A percentile compares a stretch with the other conserved stretches of the same genome.
Conservation (phyloP, 805 yeast species). For the Nakazawaea holstii region DNA sequence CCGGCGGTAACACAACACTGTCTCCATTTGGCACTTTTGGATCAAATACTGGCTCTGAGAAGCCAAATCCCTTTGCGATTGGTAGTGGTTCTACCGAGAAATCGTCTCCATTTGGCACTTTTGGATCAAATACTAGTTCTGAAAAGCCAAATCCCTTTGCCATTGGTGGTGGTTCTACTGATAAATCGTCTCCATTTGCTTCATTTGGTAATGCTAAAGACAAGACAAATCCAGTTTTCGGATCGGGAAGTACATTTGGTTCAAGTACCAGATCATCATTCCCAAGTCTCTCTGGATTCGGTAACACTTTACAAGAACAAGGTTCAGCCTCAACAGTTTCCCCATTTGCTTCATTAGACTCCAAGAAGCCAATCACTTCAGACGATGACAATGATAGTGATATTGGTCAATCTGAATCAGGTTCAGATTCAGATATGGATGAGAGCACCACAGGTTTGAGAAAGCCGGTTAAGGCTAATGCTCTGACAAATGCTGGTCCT, state of each 20-base stretch:
- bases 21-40: neutral
- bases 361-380: neutral
- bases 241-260: too few relatives aligned
- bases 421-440: neutral
- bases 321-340: conserved; percentile 4
- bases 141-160: neutral
- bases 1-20: neutral
- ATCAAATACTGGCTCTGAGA: neutral
- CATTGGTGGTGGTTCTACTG: neutral
- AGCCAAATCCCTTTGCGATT: neutral
- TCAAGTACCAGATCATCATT: too few relatives aligned
- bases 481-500: neutral
- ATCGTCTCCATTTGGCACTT: neutral
- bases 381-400: neutral
- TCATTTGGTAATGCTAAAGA: conserved; percentile 12
- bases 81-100: too few relatives aligned
- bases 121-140: neutral
- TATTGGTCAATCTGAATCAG: neutral
- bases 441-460: neutral
- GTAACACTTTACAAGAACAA: neutral
- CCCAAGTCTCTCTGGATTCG: too few relatives aligned
- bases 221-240: conserved; percentile 5
- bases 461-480: neutral
- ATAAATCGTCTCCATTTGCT: conserved; percentile 1
- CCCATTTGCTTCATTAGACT: conserved; percentile 4